phyloP scores from a whole-genome alignment of 306 rosid genomes.

The Pyrus bretschneideri region DNA sequence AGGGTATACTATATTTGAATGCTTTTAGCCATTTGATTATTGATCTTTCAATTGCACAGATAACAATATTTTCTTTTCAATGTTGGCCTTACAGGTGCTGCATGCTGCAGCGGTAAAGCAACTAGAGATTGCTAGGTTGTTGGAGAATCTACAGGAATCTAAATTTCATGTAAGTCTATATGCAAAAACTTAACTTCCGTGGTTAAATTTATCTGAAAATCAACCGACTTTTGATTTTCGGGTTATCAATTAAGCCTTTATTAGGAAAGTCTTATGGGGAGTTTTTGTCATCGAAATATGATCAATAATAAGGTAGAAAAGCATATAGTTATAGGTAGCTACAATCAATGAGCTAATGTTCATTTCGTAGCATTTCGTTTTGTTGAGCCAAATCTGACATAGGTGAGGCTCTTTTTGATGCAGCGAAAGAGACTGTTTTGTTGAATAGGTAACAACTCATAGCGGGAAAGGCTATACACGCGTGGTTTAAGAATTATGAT shows the following conservation, averaged over 20 bases:
- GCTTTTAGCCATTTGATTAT: not conserved
- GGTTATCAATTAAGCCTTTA: not conserved
- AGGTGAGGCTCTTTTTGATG: slow-evolving; percentile 15
- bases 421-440: slow-evolving; percentile 62
- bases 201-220: not conserved
- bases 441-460: slow-evolving; percentile 15
- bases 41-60: slow-evolving; percentile 1
- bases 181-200: not conserved
- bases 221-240: not conserved
- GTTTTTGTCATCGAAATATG: not conserved
- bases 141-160: slow-evolving; percentile 60
- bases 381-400: slow-evolving; percentile 12
- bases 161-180: slow-evolving; percentile 55
- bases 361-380: not conserved
- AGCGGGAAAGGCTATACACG: not conserved
- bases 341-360: not conserved
- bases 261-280: not conserved
- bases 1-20: slow-evolving; percentile 45
- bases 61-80: not conserved
- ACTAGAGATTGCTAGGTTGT: slow-evolving; percentile 61
- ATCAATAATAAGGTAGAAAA: not conserved
- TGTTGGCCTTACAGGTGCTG: slow-evolving; percentile 44
- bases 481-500: not conserved
- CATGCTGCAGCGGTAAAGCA: slow-evolving; percentile 70
- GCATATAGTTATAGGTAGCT: not conserved